These are phyloP conservation scores for Spirogloea muscicola DNA, from an alignment of 139 green algal species.

Conservation along the genomic window DNA sequence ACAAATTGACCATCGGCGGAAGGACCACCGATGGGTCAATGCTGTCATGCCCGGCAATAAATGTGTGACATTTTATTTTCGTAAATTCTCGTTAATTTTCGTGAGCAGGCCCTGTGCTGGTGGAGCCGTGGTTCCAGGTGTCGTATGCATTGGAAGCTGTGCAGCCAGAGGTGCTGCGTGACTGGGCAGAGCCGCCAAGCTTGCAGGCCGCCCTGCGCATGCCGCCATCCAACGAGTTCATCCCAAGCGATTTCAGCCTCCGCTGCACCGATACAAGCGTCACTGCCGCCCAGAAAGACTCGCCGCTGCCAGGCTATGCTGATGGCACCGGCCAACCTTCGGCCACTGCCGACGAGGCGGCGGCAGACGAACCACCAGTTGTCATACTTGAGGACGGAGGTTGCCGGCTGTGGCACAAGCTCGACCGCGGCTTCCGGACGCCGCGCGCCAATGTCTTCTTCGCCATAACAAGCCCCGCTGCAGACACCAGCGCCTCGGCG, in stretches of 20 bases:
- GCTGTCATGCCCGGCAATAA: too few species aligned
- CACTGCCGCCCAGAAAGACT: background rate
- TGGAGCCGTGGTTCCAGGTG: constrained; percentile 52
- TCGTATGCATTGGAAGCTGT: constrained; percentile 22
- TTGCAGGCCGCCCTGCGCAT: constrained; percentile 58
- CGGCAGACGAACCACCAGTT: constrained; percentile 52
- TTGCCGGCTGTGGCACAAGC: constrained; percentile 78
- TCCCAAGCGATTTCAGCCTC: constrained; percentile 50
- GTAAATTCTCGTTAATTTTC: too few species aligned
- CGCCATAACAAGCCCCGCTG: constrained; percentile 54
- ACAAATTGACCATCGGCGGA: too few species aligned
- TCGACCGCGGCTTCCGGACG: constrained; percentile 66
- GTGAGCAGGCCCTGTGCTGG: too few species aligned
- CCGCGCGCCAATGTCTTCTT: constrained; percentile 65
- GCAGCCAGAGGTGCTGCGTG: constrained; percentile 3
- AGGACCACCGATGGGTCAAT: too few species aligned
- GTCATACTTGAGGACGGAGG: constrained; percentile 63
- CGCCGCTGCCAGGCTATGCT: background rate
- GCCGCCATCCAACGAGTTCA: constrained; percentile 76
- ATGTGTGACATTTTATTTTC: too few species aligned
- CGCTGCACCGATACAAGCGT: background rate
- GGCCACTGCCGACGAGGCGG: background rate
- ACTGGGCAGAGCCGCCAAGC: constrained; percentile 23
- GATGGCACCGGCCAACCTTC: background rate
- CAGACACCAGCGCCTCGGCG: constrained; percentile 47